Percentiles rank a stretch among this genome's conserved stretches.
Evolutionary conservation across 163 green algal species (phyloP).

Genomic region (Picocystis sp.): DNA sequence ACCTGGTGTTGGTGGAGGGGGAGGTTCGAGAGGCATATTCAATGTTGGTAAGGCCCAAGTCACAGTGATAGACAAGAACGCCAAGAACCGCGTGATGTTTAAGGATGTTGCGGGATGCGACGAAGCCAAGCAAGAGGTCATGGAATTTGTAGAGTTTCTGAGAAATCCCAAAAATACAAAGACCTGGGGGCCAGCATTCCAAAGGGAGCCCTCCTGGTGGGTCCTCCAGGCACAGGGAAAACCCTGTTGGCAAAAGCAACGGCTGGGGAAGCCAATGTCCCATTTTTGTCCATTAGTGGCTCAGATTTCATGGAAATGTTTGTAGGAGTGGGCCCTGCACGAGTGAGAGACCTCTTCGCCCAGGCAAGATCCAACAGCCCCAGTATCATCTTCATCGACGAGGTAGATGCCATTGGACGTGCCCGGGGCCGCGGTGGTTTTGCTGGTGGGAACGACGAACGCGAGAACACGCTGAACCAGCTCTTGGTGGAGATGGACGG

Average conservation of each 20-base stretch:
- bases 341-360: constrained; percentile 73
- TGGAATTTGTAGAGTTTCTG: constrained; percentile 98
- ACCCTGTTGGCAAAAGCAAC: constrained; percentile 81
- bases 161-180: constrained; percentile 35
- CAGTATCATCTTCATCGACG: constrained; percentile 99
- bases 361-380: constrained; percentile 72
- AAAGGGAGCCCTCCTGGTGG: constrained; percentile 64
- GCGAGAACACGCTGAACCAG: constrained; percentile 95
- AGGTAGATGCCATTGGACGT: constrained; percentile 94
- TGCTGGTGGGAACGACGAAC: constrained; percentile 83
- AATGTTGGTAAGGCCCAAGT: constrained; percentile 82
- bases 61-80: constrained; percentile 66
- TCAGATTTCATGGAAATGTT: constrained; percentile 99
- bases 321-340: constrained; percentile 82
- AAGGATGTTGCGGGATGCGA: constrained; percentile 81
- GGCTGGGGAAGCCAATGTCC: constrained; percentile 68
- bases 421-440: constrained; percentile 55
- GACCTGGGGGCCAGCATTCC: constrained; percentile 81
- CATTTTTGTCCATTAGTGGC: constrained; percentile 62
- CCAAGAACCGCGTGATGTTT: constrained; percentile 70
- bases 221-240: constrained; percentile 65
- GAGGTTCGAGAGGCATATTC: constrained; percentile 61
- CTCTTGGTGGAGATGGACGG: constrained; percentile 96
- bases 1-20: constrained; percentile 18
- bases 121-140: constrained; percentile 81